phyloP scores from a whole-genome alignment of 1,284 basidiomycete genomes.

The Wolfiporia cocos region DNA sequence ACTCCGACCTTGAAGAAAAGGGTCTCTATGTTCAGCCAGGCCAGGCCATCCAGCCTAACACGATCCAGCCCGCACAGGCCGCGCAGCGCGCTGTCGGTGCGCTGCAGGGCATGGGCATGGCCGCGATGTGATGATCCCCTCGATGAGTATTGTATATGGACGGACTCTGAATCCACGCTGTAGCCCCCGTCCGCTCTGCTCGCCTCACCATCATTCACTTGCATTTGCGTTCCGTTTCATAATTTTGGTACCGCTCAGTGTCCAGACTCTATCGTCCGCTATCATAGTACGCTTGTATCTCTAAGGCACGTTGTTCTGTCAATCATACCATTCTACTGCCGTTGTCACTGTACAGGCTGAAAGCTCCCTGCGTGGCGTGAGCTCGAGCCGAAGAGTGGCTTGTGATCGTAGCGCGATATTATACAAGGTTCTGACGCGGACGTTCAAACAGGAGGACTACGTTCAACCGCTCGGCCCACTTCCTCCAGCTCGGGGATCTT shows the following conservation, averaged over 20 bases:
- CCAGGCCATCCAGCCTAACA: constrained; percentile 42
- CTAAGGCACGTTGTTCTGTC: constrained; percentile 25
- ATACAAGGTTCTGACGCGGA: too few species aligned
- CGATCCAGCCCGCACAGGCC: constrained; percentile 30
- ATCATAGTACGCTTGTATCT: constrained; percentile 33
- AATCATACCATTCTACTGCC: constrained; percentile 12
- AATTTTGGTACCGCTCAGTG: constrained; percentile 5
- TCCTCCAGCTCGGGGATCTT: neutral
- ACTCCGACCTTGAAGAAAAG: constrained; percentile 86
- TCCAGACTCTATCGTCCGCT: too few species aligned
- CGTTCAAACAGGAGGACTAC: too few species aligned
- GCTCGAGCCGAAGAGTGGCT: too few species aligned
- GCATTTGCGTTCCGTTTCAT: constrained; percentile 5
- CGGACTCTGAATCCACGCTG: constrained; percentile 5
- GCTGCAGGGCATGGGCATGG: constrained; percentile 31
- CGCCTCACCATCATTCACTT: constrained; percentile 10
- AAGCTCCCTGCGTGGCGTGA: too few species aligned
- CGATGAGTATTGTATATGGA: constrained; percentile 6
- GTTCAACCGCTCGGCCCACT: too few species aligned
- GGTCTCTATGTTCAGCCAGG: constrained; percentile 48
- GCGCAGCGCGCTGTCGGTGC: constrained; percentile 22
- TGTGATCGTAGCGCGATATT: too few species aligned
- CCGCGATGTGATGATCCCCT: constrained; percentile 25
- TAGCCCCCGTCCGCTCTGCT: constrained; percentile 7
- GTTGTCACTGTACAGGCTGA: neutral